phyloP scores from a whole-genome alignment of 106 monocot species.

The Apostasia ramifera region DNA sequence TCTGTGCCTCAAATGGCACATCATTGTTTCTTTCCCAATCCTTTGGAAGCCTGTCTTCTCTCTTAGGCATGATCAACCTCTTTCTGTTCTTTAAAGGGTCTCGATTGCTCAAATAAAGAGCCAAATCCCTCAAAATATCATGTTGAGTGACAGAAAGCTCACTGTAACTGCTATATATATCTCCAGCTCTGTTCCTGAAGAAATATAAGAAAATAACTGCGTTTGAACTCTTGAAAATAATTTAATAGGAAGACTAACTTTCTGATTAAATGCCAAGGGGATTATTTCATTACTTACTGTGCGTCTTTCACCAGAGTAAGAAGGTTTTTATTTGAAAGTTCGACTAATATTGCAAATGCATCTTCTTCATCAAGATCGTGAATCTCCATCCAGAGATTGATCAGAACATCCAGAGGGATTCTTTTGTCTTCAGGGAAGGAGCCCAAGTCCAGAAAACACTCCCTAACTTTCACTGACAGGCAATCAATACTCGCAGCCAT shows the following conservation, averaged over 20 bases:
- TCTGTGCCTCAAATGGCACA: conserved; percentile 40
- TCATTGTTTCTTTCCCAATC: conserved; percentile 45
- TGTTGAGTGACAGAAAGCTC: conserved; percentile 56
- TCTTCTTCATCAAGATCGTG: conserved; percentile 53
- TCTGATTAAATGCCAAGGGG: neutral
- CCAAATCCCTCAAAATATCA: conserved; percentile 54
- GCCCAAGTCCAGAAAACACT: conserved; percentile 56
- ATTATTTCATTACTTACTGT: conserved; percentile 22
- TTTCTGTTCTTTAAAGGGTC: conserved; percentile 23
- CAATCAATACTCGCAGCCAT: conserved; percentile 46
- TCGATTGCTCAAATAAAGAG: conserved; percentile 34
- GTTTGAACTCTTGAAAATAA: neutral
- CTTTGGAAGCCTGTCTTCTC: conserved; percentile 45
- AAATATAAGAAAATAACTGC: neutral
- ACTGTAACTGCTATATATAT: conserved; percentile 43
- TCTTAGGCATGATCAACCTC: conserved; percentile 47
- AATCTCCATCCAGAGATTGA: conserved; percentile 56
- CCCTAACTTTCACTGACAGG: conserved; percentile 26
- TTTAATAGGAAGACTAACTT: neutral
- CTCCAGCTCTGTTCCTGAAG: conserved; percentile 50
- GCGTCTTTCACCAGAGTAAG: conserved; percentile 54
- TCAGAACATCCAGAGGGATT: conserved; percentile 50
- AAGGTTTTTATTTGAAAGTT: conserved; percentile 46
- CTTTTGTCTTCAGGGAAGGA: conserved; percentile 60
- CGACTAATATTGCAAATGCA: conserved; percentile 41